These are phyloP conservation scores for Alternaria postmessia DNA, from an alignment of 2,329 filamentous ascomycete genomes.

Conservation along the genomic window DNA sequence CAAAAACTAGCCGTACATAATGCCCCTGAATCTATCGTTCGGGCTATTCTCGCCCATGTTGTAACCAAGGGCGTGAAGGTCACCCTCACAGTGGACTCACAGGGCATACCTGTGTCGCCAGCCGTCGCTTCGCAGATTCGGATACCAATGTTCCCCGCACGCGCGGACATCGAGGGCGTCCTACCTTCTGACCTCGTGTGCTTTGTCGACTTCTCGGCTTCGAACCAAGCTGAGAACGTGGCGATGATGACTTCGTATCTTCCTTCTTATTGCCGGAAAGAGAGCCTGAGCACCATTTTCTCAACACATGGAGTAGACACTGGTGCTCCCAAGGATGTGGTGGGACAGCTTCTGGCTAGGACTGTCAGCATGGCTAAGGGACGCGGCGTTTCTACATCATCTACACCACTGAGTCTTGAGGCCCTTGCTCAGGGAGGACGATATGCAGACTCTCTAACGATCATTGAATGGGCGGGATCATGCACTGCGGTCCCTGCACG, in stretches of 20 bases:
- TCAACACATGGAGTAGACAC: not conserved
- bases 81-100: not conserved
- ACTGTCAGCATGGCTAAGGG: not conserved
- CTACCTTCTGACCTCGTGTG: not conserved
- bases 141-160: not conserved
- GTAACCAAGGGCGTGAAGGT: not conserved
- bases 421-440: not conserved
- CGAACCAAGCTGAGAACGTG: not conserved
- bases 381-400: not conserved
- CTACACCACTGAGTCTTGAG: not conserved
- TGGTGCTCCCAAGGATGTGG: not conserved
- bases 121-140: not conserved
- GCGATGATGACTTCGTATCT: not conserved
- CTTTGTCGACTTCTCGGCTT: conserved; percentile 1
- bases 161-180: not conserved
- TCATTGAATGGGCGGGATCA: not conserved
- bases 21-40: not conserved
- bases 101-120: not conserved
- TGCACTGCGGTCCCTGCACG: not conserved
- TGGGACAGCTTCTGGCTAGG: not conserved
- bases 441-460: not conserved
- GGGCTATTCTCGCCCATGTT: not conserved
- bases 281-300: not conserved
- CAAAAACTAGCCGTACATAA: not conserved
- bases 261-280: not conserved